A percentile compares a stretch with the other conserved stretches of the same genome.
phyloP scores from a whole-genome alignment of 495 filamentous ascomycete species.

The Polyplosphaeria fusca region DNA sequence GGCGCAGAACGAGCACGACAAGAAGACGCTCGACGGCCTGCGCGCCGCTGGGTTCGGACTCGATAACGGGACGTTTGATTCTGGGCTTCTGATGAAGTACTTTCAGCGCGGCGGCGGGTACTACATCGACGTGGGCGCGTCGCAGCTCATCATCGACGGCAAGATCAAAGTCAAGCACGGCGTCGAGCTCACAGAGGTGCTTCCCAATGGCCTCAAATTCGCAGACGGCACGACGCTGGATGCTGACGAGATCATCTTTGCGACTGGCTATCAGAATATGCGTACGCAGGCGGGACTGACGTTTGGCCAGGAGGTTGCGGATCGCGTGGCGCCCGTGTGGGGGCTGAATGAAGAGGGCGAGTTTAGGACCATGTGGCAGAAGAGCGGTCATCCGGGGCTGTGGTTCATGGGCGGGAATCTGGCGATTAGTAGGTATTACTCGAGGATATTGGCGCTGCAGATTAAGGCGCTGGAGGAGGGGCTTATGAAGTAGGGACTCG shows the following conservation, averaged over 20 bases:
- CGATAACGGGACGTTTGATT: constrained; percentile 62
- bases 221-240: constrained; percentile 64
- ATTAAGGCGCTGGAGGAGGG: constrained; percentile 60
- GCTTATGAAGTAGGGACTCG: background rate
- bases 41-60: constrained; percentile 64
- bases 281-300: constrained; percentile 56
- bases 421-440: constrained; percentile 69
- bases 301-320: constrained; percentile 68
- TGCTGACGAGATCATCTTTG: constrained; percentile 79
- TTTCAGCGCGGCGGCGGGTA: constrained; percentile 37
- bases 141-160: constrained; percentile 68
- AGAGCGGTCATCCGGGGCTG: constrained; percentile 68
- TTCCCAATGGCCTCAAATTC: constrained; percentile 60
- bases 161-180: constrained; percentile 76
- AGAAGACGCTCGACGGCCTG: constrained; percentile 57
- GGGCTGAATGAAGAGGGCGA: constrained; percentile 77
- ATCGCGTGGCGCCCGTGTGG: constrained; percentile 65
- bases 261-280: constrained; percentile 85
- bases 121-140: constrained; percentile 65
- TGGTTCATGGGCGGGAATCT: constrained; percentile 86
- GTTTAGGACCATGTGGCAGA: constrained; percentile 64
- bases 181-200: constrained; percentile 58
- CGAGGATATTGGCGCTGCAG: constrained; percentile 69
- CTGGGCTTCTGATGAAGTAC: constrained; percentile 72
- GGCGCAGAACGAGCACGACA: constrained; percentile 51